A percentile compares a stretch with the other conserved stretches of the same genome.
Conservation (phyloP, 257 asterid genomes). For the Phtheirospermum japonicum region DNA sequence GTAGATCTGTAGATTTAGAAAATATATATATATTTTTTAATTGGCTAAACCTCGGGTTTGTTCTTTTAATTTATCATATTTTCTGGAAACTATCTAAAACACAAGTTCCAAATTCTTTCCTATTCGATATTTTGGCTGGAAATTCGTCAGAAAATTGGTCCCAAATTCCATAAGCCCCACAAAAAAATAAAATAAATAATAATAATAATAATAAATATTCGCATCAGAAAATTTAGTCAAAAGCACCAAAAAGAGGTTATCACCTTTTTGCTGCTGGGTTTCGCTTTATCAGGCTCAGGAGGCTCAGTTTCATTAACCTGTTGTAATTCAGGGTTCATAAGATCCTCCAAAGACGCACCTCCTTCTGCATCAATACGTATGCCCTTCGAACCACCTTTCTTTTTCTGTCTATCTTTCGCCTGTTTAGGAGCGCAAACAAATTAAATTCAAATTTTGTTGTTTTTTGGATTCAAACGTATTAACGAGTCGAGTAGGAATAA, state of each 20-base stretch:
- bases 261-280: slow-evolving; percentile 75
- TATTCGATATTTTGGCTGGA: slow-evolving; percentile 8
- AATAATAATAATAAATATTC: neutral
- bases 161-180: too few species aligned
- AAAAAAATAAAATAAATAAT: neutral
- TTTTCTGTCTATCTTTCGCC: slow-evolving; percentile 96
- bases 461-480: slow-evolving; percentile 1
- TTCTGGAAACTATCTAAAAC: slow-evolving; percentile 1
- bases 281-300: slow-evolving; percentile 55
- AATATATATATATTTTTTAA: neutral
- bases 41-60: neutral
- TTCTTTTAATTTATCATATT: neutral
- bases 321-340: slow-evolving; percentile 41
- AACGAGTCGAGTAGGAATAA: neutral
- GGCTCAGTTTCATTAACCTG: slow-evolving; percentile 52
- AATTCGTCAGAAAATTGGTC: too few species aligned
- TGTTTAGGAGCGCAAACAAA: slow-evolving; percentile 31
- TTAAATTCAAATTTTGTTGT: neutral
- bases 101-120: neutral
- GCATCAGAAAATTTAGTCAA: neutral
- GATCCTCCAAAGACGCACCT: slow-evolving; percentile 82
- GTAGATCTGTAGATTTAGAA: neutral
- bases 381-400: slow-evolving; percentile 70
- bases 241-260: slow-evolving; percentile 16
- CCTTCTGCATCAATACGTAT: slow-evolving; percentile 89